phyloP scores from a whole-genome alignment of 2,329 filamentous ascomycete genomes.

The Verticillium tricorpus region DNA sequence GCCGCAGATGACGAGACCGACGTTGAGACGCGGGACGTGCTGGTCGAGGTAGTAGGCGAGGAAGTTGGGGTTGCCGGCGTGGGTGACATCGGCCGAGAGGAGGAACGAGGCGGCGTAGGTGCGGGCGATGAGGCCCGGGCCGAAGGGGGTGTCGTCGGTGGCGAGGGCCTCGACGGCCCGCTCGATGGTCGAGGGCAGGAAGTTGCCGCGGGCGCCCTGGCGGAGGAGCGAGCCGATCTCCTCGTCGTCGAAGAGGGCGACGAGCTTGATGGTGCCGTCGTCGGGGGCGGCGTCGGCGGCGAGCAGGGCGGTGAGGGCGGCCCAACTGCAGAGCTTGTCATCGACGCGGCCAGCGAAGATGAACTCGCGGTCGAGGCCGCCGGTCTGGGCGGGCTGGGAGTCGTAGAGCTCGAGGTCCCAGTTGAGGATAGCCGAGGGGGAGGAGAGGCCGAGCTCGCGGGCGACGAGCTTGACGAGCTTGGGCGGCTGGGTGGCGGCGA shows the following conservation, averaged over 20 bases:
- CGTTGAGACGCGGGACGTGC: conserved; percentile 83
- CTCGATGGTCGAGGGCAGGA: conserved; percentile 76
- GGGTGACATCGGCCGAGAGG: conserved; percentile 86
- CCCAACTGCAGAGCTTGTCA: conserved; percentile 95
- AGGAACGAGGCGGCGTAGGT: conserved; percentile 92
- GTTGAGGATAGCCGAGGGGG: conserved; percentile 75
- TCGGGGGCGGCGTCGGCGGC: conserved; percentile 53
- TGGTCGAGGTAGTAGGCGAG: conserved; percentile 74
- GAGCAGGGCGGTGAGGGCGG: conserved; percentile 79
- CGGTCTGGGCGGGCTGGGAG: conserved; percentile 75
- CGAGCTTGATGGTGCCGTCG: conserved; percentile 76
- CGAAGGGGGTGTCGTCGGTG: conserved; percentile 40
- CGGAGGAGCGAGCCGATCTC: conserved; percentile 90
- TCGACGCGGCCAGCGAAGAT: conserved; percentile 95
- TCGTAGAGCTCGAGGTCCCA: conserved; percentile 98
- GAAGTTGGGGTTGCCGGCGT: conserved; percentile 95
- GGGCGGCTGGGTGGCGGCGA: conserved; percentile 78
- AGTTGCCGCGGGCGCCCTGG: conserved; percentile 86
- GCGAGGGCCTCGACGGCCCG: conserved; percentile 66
- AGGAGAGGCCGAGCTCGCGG: conserved; percentile 67
- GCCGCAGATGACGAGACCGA: conserved; percentile 73
- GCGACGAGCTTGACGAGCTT: conserved; percentile 81
- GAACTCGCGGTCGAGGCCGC: conserved; percentile 85
- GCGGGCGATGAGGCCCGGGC: conserved; percentile 62
- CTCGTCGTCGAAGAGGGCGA: conserved; percentile 94